phyloP scores from a whole-genome alignment of 805 yeast species.

The Jamesozyma lodderae region DNA sequence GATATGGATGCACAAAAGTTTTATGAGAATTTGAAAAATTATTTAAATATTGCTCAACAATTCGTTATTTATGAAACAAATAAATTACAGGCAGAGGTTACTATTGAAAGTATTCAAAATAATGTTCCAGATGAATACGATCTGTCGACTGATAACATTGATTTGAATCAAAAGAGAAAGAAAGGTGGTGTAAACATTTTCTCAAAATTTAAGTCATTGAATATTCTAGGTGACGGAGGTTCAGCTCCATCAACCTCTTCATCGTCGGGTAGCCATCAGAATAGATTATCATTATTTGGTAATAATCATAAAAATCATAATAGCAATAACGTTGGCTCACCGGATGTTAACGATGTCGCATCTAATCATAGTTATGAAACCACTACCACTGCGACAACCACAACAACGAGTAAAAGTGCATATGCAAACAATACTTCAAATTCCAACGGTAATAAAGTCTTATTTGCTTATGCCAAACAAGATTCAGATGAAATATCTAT shows the following conservation, averaged over 20 bases:
- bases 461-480: constrained; percentile 55
- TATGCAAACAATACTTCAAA: not conserved
- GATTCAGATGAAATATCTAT: constrained; percentile 72
- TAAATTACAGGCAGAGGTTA: constrained; percentile 73
- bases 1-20: constrained; percentile 31
- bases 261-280: not conserved
- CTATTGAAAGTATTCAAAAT: constrained; percentile 79
- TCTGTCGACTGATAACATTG: constrained; percentile 46
- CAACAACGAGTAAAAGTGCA: not conserved
- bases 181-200: constrained; percentile 39
- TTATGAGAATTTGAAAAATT: constrained; percentile 39
- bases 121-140: constrained; percentile 67
- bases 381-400: not conserved
- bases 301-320: not conserved
- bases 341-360: constrained; percentile 7
- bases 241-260: not conserved
- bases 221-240: constrained; percentile 1
- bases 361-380: constrained; percentile 8
- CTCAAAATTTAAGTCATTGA: constrained; percentile 24
- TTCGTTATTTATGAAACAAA: constrained; percentile 67
- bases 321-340: not conserved
- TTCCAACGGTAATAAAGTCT: constrained; percentile 35
- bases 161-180: constrained; percentile 41
- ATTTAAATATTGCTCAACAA: constrained; percentile 45
- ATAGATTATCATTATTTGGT: constrained; percentile 3